phyloP scores from a whole-genome alignment of 169 alveolate genomes.

The Babesia ovata region DNA sequence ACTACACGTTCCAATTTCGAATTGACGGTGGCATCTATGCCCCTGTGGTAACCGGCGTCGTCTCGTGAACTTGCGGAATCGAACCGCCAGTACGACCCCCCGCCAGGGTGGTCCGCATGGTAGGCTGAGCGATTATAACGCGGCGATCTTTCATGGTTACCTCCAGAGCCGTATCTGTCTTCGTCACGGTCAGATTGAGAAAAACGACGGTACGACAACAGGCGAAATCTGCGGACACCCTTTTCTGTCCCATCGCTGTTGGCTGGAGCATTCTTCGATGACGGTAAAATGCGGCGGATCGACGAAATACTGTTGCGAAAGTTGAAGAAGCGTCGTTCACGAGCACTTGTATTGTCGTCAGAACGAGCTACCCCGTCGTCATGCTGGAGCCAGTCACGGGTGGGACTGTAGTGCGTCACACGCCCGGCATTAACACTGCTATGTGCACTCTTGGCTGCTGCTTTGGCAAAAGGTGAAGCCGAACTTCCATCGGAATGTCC shows the following conservation, averaged over 20 bases:
- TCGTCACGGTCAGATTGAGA: conserved; percentile 12
- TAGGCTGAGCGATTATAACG: background rate
- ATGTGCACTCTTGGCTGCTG: too few species aligned
- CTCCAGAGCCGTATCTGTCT: background rate
- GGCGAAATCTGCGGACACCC: background rate
- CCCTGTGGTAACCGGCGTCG: background rate
- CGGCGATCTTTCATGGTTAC: conserved; percentile 16
- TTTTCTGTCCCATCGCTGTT: background rate
- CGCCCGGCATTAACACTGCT: too few species aligned
- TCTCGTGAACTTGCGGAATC: conserved; percentile 7
- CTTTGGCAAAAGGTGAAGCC: too few species aligned
- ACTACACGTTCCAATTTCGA: conserved; percentile 23
- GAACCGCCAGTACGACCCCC: background rate
- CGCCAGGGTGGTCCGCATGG: background rate
- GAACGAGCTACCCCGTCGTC: too few species aligned
- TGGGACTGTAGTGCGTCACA: too few species aligned
- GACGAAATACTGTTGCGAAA: conserved; percentile 46
- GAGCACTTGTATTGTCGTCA: background rate
- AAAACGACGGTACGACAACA: background rate
- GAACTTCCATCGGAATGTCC: too few species aligned
- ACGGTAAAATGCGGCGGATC: conserved; percentile 24
- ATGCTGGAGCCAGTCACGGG: too few species aligned
- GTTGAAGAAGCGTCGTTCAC: conserved; percentile 54
- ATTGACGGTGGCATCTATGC: background rate
- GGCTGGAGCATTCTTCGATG: conserved; percentile 26